Evolutionary conservation across 2,329 filamentous ascomycete genomes (phyloP), one percentile per base, ranked within the genome.

Genomic region (Elsinoe fawcettii): DNA sequence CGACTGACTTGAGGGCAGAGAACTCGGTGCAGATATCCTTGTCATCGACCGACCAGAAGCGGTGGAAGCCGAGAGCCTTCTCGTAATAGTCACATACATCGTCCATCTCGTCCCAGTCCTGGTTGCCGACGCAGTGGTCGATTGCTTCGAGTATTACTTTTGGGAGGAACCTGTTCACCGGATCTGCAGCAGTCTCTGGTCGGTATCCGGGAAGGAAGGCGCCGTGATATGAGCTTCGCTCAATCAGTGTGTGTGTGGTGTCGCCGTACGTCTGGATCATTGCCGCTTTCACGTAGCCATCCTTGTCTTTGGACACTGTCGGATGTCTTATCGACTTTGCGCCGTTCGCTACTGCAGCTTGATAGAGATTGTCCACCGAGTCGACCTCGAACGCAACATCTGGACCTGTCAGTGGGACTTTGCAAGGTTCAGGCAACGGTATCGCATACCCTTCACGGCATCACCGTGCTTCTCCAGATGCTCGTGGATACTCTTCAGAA

Each of bases 41-140:
- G 77, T 96, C 92, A 71, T 96, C 92, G 59, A 96, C 91, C 56
- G 85, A 90, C 92, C 92, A 96, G 84, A 96, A 96, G 63, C 91
- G 88, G 77, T 96, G 90, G 81, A 96, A 96, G 56, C 86, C 87
- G 25, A 96, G 86, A 61, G 86, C 88, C 61, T 85, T 82, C 75
- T 96, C 91, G 76, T 96, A 97, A 72, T 83, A 85, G 59, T 79
- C 77, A 67, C 82, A 85, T 20, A 79, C 75, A 49, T 75, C 74
- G 58, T 85, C 80, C 81, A 97, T 95, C 71, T 91, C 85, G 72
- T 90, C 80, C 92, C 92, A 96, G 73, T 90, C 87, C 77, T 96
- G 91, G 77, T 97, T 96, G 63, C 92, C 92, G 65, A 97, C 92
- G 73, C 92, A 96, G 79, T 97, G 92, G 75, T 97, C 92, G 74